These are phyloP conservation scores for Fusarium sp. DNA, from an alignment of 2,329 filamentous ascomycete species.

Conservation along the genomic window DNA sequence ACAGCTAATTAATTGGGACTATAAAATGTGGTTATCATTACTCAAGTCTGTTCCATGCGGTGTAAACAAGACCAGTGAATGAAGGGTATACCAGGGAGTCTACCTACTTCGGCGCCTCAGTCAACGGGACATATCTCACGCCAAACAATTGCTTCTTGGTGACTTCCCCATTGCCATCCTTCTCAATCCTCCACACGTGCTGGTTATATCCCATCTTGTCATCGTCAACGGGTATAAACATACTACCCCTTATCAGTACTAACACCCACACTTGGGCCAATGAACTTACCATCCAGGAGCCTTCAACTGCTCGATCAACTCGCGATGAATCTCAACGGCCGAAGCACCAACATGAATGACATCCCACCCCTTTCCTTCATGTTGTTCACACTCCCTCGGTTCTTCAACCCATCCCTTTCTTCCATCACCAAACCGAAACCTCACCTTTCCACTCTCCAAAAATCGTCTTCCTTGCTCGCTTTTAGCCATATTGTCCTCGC, in stretches of 20 bases:
- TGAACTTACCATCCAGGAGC: conserved; percentile 72
- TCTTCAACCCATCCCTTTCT: conserved; percentile 69
- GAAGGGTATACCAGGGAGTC: not conserved
- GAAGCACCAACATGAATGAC: conserved; percentile 96
- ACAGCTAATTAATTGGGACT: not conserved
- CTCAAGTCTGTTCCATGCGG: not conserved
- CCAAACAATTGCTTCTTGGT: conserved; percentile 72
- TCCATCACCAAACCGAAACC: conserved; percentile 81
- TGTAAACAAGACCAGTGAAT: not conserved
- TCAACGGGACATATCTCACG: conserved; percentile 81
- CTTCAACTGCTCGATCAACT: conserved; percentile 80
- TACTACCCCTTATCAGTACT: conserved; percentile 52
- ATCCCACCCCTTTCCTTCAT: conserved; percentile 75
- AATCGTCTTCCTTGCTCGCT: conserved; percentile 67
- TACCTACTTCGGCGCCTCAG: conserved; percentile 67
- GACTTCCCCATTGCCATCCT: conserved; percentile 72
- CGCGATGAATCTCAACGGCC: conserved; percentile 76
- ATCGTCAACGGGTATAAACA: conserved; percentile 82
- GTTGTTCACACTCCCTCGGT: conserved; percentile 57
- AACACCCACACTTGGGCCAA: rapidly evolving
- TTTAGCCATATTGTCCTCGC: conserved; percentile 73
- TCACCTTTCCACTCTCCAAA: conserved; percentile 71
- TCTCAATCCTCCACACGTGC: conserved; percentile 79
- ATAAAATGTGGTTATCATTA: not conserved
- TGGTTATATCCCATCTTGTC: conserved; percentile 61